Evolutionary conservation across 2,329 filamentous ascomycete species (phyloP).

Genomic region (Verticillium isaacii): DNA sequence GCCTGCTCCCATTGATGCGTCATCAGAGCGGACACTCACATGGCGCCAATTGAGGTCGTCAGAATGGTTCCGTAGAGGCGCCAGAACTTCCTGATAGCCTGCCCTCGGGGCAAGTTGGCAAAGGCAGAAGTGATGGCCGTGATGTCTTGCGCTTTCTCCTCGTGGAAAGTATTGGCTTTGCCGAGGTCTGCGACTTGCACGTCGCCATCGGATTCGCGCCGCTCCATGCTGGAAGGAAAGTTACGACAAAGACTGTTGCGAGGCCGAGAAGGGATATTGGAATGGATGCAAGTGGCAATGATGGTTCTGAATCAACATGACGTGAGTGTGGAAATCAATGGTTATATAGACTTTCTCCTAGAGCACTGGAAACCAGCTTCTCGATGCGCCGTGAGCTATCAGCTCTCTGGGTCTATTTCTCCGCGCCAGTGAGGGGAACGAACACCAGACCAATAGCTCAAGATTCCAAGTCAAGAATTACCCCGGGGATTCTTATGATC

Average conservation of each 20-base stretch:
- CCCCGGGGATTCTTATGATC: neutral
- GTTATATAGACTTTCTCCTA: neutral
- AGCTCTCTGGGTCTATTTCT: neutral
- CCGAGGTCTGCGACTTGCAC: neutral
- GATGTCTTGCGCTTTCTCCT: neutral
- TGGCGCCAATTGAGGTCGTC: neutral
- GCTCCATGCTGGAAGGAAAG: neutral
- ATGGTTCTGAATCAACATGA: neutral
- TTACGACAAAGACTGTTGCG: no score
- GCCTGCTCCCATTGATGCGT: neutral
- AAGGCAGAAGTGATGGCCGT: conserved; percentile 2
- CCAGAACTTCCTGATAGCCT: conserved; percentile 5
- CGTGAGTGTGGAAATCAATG: neutral
- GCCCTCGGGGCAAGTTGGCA: neutral
- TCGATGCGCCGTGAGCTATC: neutral
- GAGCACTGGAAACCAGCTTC: neutral
- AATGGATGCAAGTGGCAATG: neutral
- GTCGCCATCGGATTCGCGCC: neutral
- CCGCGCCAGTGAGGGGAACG: neutral
- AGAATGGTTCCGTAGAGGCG: conserved; percentile 2
- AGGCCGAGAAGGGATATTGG: neutral
- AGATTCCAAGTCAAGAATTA: neutral
- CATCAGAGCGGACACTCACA: neutral
- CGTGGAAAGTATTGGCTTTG: neutral
- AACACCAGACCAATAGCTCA: neutral